These are phyloP conservation scores for Pyrenophora tritici-repentis DNA, from an alignment of 2,329 filamentous ascomycete species.

Conservation along the genomic window DNA sequence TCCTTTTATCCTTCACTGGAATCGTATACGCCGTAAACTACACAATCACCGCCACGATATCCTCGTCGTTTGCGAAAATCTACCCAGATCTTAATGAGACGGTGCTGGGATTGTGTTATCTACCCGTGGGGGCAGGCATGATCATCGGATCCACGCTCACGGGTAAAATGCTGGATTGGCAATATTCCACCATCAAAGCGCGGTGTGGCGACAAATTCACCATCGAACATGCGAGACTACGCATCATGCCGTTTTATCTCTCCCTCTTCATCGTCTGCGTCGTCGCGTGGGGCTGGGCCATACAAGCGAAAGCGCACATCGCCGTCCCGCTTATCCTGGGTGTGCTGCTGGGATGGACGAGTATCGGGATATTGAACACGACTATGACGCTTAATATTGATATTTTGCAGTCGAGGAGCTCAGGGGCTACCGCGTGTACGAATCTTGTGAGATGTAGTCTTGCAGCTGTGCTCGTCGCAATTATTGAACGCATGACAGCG, in stretches of 20 bases:
- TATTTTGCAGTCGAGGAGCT: slow-evolving; percentile 33
- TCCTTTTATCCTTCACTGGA: slow-evolving; percentile 49
- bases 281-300: slow-evolving; percentile 34
- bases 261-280: slow-evolving; percentile 33
- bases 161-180: slow-evolving; percentile 58
- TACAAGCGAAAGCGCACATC: slow-evolving; percentile 28
- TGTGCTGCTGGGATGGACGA: slow-evolving; percentile 33
- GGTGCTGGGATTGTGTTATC: slow-evolving; percentile 49
- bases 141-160: slow-evolving; percentile 59
- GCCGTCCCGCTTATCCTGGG: slow-evolving; percentile 29
- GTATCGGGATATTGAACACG: slow-evolving; percentile 35
- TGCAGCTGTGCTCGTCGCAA: slow-evolving; percentile 29
- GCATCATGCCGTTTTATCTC: slow-evolving; percentile 37
- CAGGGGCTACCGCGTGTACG: slow-evolving; percentile 34
- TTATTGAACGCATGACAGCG: slow-evolving; percentile 31
- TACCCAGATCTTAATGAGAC: slow-evolving; percentile 33
- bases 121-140: slow-evolving; percentile 61
- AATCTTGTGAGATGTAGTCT: slow-evolving; percentile 35
- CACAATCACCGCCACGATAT: slow-evolving; percentile 40
- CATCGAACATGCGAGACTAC: slow-evolving; percentile 34
- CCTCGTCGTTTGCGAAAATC: slow-evolving; percentile 30
- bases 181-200: slow-evolving; percentile 52
- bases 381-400: slow-evolving; percentile 40
- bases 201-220: slow-evolving; percentile 27
- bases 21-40: slow-evolving; percentile 39